Evolutionary conservation across 2,329 filamentous ascomycete species (phyloP), one percentile per base, ranked within the genome.

Genomic region (Lachnellula subtilissima): DNA sequence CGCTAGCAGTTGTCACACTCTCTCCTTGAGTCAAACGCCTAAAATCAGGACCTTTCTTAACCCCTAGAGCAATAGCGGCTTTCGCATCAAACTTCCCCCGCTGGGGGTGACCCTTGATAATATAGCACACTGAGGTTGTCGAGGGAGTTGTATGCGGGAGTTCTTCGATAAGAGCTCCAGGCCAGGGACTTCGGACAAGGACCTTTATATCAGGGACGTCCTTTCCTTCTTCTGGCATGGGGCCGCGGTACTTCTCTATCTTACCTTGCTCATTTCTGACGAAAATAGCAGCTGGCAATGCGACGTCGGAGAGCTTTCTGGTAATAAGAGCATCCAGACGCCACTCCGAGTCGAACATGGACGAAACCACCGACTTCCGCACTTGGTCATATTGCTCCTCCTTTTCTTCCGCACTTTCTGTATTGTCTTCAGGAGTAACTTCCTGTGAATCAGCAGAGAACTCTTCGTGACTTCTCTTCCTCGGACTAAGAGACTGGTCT

Each of bases 331-430:
- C 79, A 67, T 95, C 89, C 57, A 88, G 74, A 22, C 75, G 80
- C 90, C 89, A 94, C 55, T 80, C 74, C 0, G 88, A 91, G 64
- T 89, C 79, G 67, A 93, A 93, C 89, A 94, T 93, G 61, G 85
- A 78, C 8, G 77, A 77, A n/a, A 93, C 81, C 22, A 91, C 78
- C 1, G 78, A 73, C 53, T 83, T 78, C n/a, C 83, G 77, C 35
- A 85, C 70, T 35, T 78, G 68, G 58, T 81, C 76, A 55, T 78
- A 71, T 5, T 64, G 62, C 48, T 78, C 72, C 17, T 74, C 60
- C 32, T 63, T 60, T 36, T 73, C 56, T 62, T 73, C 70, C 60
- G 69, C 62, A 19, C 74, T 68, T 40, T 74, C 45, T 12, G 8
- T 48, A 12, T 5, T 28, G 48, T 67, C 54, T 15, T 57, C 35